Evolutionary conservation across 176 grass and related monocot species (phyloP), one percentile per base, ranked within the genome.

Genomic region (Triticum monococcum): DNA sequence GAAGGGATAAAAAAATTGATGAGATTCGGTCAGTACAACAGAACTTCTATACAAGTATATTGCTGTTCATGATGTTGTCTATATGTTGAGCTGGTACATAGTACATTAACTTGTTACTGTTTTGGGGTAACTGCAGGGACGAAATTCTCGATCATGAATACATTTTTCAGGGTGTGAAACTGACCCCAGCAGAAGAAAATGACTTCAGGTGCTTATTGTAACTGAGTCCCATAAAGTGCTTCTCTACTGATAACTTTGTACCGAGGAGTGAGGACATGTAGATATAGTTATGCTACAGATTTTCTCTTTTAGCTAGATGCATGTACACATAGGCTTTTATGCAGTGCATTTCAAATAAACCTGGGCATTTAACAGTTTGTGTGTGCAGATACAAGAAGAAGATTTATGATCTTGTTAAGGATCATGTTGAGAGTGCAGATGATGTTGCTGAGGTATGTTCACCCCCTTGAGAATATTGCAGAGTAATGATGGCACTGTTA

Each of bases 131-230:
- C 59, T 94, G 46, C 73, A 95, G 93, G 46, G 96, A 98, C 88
- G 96, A 98, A 68, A 90, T 98, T 83, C 46, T 90, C 64, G 96
- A 98, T 89, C 93, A 98, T 60, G 88, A 98, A 23, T 98, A 98
- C 87, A 89, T 95, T 59, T 94, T 95, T 82, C 89, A 92, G 70
- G 96, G 78, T 40, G 91, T 98, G 75, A 95, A 94, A 88, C 41
- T 98, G 79, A 94, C 96, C 0, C 88, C 86, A 80, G 88, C 88
- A 77, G 96, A 98, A 88, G 90, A 98, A 89, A 89, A 92, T 24
- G 91, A 98, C 16, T 60, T 92, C 33, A 92, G 88, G 96, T 98
- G 83, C 68, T 64, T 18, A 43, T 85, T 87, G 62, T 40, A 72
- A 71, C 20, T 57, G 67, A 75, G 43, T 60, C 54, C 30, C 78